phyloP scores from a whole-genome alignment of 148 eudicot genomes.

The Fagopyrum tataricum region DNA sequence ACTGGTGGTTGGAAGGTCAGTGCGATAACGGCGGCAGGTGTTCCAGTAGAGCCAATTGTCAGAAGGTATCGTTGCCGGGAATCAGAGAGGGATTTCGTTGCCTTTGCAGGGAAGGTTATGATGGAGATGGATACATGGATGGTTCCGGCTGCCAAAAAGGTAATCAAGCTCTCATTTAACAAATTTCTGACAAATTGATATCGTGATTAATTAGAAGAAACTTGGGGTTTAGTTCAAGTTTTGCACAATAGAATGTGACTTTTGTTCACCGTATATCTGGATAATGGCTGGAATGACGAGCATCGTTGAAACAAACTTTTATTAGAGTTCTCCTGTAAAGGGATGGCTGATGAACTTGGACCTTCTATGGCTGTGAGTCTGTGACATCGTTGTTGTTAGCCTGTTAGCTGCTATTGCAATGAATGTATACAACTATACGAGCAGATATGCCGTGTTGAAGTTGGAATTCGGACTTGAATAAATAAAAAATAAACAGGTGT shows the following conservation, averaged over 20 bases:
- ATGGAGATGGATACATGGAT: background rate
- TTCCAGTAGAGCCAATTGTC: slow-evolving; percentile 7
- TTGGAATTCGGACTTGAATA: background rate
- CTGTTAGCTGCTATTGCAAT: background rate
- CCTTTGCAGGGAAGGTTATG: slow-evolving; percentile 4
- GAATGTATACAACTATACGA: background rate
- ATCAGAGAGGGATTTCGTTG: slow-evolving; percentile 6
- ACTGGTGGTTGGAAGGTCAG: slow-evolving; percentile 12
- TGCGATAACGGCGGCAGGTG: slow-evolving; percentile 3
- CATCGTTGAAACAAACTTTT: background rate
- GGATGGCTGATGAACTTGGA: background rate
- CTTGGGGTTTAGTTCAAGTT: background rate
- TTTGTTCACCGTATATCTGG: background rate
- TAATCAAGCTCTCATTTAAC: background rate
- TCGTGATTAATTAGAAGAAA: background rate
- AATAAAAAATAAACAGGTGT: background rate
- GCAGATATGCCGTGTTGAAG: background rate
- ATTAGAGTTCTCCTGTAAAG: too few species aligned
- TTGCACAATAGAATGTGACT: background rate
- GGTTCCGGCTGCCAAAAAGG: slow-evolving; percentile 6
- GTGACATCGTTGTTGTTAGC: background rate
- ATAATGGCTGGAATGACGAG: background rate
- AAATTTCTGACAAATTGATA: slow-evolving; percentile 5
- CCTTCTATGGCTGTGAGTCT: background rate
- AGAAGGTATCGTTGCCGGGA: background rate